Conservation (phyloP, 495 filamentous ascomycete species). For the Hypoxylon trugodes region DNA sequence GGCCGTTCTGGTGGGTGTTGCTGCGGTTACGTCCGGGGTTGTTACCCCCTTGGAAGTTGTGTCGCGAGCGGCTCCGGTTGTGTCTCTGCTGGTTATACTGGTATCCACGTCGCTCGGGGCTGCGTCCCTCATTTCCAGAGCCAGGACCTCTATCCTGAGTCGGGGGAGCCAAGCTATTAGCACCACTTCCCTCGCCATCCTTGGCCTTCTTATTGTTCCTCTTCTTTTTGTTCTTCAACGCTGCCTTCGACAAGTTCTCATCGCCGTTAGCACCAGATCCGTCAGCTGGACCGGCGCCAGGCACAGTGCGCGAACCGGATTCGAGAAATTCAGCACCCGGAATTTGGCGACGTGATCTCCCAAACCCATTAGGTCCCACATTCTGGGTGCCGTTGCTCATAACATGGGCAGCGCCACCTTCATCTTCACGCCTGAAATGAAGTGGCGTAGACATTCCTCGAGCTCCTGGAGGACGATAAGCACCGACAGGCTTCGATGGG, state of each 20-base stretch:
- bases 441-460: constrained; percentile 87
- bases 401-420: constrained; percentile 89
- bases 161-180: constrained; percentile 53
- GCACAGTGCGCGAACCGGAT: constrained; percentile 57
- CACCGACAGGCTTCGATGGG: constrained; percentile 92
- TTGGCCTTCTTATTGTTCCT: constrained; percentile 93
- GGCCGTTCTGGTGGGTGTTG: constrained; percentile 56
- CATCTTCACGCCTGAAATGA: constrained; percentile 96
- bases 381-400: constrained; percentile 77
- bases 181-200: constrained; percentile 41
- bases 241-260: constrained; percentile 82
- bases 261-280: constrained; percentile 70
- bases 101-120: constrained; percentile 69
- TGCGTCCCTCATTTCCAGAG: constrained; percentile 61
- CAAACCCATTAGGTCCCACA: constrained; percentile 78
- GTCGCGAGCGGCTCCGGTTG: constrained; percentile 65
- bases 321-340: constrained; percentile 62
- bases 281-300: constrained; percentile 77
- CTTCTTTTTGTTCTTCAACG: constrained; percentile 99
- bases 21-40: constrained; percentile 52
- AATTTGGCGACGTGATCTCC: constrained; percentile 65
- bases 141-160: constrained; percentile 47
- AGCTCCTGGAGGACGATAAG: constrained; percentile 96
- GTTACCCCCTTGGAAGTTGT: constrained; percentile 56
- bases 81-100: constrained; percentile 55